These are phyloP conservation scores for Teunomyces kruisii DNA, from an alignment of 805 yeast species.

Conservation along the genomic window DNA sequence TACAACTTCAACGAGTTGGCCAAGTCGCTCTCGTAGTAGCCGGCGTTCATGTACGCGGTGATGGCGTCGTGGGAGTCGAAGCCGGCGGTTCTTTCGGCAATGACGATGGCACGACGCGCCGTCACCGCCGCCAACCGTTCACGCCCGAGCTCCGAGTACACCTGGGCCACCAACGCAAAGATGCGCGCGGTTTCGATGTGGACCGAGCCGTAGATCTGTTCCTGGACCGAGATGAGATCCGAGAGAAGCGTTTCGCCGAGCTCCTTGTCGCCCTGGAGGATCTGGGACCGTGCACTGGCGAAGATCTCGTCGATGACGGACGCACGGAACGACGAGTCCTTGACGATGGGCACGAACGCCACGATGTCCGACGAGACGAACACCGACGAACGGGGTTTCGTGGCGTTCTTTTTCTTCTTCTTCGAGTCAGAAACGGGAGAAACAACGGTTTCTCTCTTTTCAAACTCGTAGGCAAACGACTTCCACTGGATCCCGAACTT, in stretches of 20 bases:
- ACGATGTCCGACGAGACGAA: slow-evolving; percentile 62
- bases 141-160: slow-evolving; percentile 60
- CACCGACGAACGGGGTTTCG: slow-evolving; percentile 39
- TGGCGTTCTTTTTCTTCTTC: slow-evolving; percentile 34
- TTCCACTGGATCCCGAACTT: slow-evolving; percentile 89
- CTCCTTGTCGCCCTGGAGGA: slow-evolving; percentile 43
- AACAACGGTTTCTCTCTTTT: slow-evolving; percentile 28
- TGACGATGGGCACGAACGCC: slow-evolving; percentile 71
- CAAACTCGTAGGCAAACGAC: slow-evolving; percentile 50
- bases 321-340: slow-evolving; percentile 67
- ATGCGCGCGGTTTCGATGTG: slow-evolving; percentile 78
- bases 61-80: slow-evolving; percentile 76
- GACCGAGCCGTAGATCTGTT: slow-evolving; percentile 79
- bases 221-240: slow-evolving; percentile 72
- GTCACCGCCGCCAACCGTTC: slow-evolving; percentile 58
- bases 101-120: slow-evolving; percentile 66
- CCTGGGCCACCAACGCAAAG: slow-evolving; percentile 62
- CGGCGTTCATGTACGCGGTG: slow-evolving; percentile 71
- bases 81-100: slow-evolving; percentile 81
- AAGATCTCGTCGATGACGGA: slow-evolving; percentile 72
- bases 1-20: slow-evolving; percentile 63
- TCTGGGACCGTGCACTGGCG: slow-evolving; percentile 54
- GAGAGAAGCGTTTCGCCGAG: slow-evolving; percentile 62
- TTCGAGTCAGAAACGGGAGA: slow-evolving; percentile 11
- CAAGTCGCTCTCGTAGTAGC: slow-evolving; percentile 64